Evolutionary conservation across 2,329 filamentous ascomycete species (phyloP).

Genomic region (Colletotrichum truncatum): DNA sequence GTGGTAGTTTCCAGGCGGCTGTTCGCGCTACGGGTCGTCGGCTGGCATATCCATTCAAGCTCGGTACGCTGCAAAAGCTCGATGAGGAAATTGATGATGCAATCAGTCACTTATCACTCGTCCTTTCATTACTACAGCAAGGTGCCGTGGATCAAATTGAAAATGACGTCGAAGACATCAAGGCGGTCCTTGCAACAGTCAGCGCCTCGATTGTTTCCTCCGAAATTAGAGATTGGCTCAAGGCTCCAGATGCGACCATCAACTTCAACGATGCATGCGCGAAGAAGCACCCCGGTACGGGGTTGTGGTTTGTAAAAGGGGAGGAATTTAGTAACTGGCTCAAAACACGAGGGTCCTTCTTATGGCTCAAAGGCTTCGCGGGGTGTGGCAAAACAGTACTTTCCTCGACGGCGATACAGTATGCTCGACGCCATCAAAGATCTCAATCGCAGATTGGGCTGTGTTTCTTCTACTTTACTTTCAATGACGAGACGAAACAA

Average conservation of each 20-base stretch:
- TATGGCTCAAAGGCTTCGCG: slow-evolving; percentile 50
- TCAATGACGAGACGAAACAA: slow-evolving; percentile 45
- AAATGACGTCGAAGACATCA: slow-evolving; percentile 38
- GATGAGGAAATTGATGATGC: slow-evolving; percentile 45
- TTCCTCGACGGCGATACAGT: slow-evolving; percentile 45
- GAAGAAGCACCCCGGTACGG: slow-evolving; percentile 41
- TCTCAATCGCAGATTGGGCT: slow-evolving; percentile 37
- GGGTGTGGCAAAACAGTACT: slow-evolving; percentile 51
- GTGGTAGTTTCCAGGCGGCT: neutral
- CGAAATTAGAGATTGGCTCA: slow-evolving; percentile 42
- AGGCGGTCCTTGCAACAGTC: slow-evolving; percentile 35
- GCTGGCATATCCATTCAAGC: slow-evolving; percentile 42
- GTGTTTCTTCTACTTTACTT: slow-evolving; percentile 51
- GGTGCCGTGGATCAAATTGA: slow-evolving; percentile 34
- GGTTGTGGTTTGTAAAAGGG: slow-evolving; percentile 41
- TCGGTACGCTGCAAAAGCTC: slow-evolving; percentile 47
- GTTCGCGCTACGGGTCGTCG: slow-evolving; percentile 20
- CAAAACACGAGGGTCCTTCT: slow-evolving; percentile 37
- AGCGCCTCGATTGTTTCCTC: slow-evolving; percentile 36
- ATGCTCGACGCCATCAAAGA: slow-evolving; percentile 31
- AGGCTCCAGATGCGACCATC: slow-evolving; percentile 44
- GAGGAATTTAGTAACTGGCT: slow-evolving; percentile 39
- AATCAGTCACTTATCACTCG: slow-evolving; percentile 39
- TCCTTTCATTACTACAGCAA: slow-evolving; percentile 43
- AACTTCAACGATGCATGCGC: slow-evolving; percentile 41